phyloP scores from a whole-genome alignment of 148 eudicot genomes.

The Salicornia ramosissima region DNA sequence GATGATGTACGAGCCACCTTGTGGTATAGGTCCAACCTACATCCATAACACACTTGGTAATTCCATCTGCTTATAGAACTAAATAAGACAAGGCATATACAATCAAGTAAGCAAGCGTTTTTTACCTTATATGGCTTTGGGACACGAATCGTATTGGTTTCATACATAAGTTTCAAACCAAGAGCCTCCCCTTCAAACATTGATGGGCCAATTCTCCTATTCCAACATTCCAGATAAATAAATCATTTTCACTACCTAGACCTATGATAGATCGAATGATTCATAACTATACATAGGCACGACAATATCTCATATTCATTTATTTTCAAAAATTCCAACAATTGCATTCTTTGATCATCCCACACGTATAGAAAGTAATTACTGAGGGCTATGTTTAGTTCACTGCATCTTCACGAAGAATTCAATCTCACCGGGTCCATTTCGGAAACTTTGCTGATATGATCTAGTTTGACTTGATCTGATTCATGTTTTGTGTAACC shows the following conservation, averaged over 20 bases:
- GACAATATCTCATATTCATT: not conserved
- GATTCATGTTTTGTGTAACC: no score
- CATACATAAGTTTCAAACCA: conserved; percentile 83
- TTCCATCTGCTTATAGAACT: conserved; percentile 8
- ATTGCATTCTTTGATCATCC: not conserved
- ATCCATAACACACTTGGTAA: conserved; percentile 27
- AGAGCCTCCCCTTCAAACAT: conserved; percentile 99
- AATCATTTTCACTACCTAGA: conserved; percentile 14
- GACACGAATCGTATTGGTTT: conserved; percentile 76
- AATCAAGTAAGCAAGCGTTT: not conserved
- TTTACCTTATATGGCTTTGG: conserved; percentile 85
- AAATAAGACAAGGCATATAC: conserved; percentile 6
- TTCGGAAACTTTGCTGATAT: no score
- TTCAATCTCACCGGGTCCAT: no score
- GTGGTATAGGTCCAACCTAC: conserved; percentile 76
- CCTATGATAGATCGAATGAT: not conserved
- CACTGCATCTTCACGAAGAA: no score
- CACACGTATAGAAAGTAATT: not conserved
- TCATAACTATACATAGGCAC: not conserved
- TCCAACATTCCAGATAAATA: conserved; percentile 17
- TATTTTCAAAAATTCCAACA: not conserved
- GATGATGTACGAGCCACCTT: conserved; percentile 90
- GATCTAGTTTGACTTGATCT: no score
- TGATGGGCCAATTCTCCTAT: conserved; percentile 73
- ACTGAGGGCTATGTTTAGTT: no score